Percentiles rank a stretch among this genome's conserved stretches.
These are phyloP conservation scores for Podila epicladia DNA, from an alignment of 192 early-diverging fungal genomes.

Conservation along the genomic window DNA sequence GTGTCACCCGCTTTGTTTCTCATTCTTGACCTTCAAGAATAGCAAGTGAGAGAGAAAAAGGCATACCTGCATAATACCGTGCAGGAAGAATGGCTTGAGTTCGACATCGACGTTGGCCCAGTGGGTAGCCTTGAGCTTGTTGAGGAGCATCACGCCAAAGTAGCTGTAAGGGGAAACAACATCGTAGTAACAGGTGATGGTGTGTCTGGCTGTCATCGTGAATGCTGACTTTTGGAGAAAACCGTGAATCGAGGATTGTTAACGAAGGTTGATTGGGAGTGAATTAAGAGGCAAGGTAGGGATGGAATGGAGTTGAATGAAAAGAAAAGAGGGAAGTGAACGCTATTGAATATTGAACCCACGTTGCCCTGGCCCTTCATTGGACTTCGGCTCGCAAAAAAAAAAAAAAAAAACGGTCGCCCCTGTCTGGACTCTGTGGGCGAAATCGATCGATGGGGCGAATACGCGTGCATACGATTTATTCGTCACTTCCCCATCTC, in stretches of 20 bases:
- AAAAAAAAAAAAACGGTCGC: too few species aligned
- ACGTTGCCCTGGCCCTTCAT: too few species aligned
- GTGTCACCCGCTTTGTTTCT: too few species aligned
- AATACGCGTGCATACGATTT: too few species aligned
- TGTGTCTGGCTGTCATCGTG: conserved; percentile 20
- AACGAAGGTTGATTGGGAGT: neutral
- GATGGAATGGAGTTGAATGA: neutral
- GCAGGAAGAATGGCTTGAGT: conserved; percentile 20
- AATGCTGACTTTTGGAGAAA: neutral
- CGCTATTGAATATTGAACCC: too few species aligned
- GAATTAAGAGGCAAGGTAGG: neutral
- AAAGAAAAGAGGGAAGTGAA: neutral
- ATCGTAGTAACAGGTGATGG: conserved; percentile 35
- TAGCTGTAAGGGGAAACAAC: conserved; percentile 48
- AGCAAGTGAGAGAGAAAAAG: too few species aligned
- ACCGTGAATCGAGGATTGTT: neutral
- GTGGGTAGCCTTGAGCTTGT: conserved; percentile 19
- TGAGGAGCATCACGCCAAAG: conserved; percentile 26
- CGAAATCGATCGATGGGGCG: too few species aligned
- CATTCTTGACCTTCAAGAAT: too few species aligned
- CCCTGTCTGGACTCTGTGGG: too few species aligned
- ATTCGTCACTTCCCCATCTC: too few species aligned
- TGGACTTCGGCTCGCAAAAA: too few species aligned
- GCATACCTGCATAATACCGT: conserved; percentile 19
- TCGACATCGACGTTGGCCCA: conserved; percentile 36